Percentiles rank a stretch among this genome's conserved stretches.
Conservation (phyloP, 2,329 filamentous ascomycete genomes). For the Lasiodiplodia gonubiensis region DNA sequence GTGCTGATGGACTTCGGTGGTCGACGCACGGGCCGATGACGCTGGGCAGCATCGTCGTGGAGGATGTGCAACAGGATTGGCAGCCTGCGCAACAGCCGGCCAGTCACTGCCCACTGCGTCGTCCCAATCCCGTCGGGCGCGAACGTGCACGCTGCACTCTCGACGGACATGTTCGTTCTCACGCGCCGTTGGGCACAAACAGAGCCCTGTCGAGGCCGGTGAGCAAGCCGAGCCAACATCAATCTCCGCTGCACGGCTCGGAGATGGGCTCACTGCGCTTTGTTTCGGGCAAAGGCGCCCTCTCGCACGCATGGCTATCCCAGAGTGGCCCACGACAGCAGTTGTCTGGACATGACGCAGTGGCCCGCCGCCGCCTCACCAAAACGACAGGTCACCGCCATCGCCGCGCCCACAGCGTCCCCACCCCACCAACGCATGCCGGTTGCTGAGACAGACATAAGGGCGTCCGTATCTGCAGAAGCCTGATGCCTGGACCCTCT, state of each 20-base stretch:
- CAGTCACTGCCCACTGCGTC: constrained; percentile 19
- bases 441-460: constrained; percentile 19
- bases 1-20: constrained; percentile 2
- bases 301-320: constrained; percentile 20
- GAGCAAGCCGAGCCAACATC: constrained; percentile 2
- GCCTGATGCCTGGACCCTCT: neutral
- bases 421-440: constrained; percentile 12
- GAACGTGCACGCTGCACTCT: constrained; percentile 11
- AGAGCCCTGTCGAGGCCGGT: neutral
- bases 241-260: constrained; percentile 19
- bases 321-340: constrained; percentile 21
- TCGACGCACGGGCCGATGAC: constrained; percentile 15
- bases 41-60: constrained; percentile 10
- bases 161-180: neutral
- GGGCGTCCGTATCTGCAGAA: constrained; percentile 16
- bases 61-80: constrained; percentile 26
- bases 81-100: constrained; percentile 2
- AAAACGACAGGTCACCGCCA: constrained; percentile 15
- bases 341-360: constrained; percentile 12
- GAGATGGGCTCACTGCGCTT: constrained; percentile 4
- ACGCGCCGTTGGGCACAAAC: constrained; percentile 17
- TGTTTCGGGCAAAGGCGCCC: constrained; percentile 16
- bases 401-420: neutral
- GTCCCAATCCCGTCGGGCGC: constrained; percentile 12
- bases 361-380: constrained; percentile 20